Evolutionary conservation across 73 alveolate species (phyloP), one percentile per base, ranked within the genome.

Genomic region (Paramecium sonneborni): DNA sequence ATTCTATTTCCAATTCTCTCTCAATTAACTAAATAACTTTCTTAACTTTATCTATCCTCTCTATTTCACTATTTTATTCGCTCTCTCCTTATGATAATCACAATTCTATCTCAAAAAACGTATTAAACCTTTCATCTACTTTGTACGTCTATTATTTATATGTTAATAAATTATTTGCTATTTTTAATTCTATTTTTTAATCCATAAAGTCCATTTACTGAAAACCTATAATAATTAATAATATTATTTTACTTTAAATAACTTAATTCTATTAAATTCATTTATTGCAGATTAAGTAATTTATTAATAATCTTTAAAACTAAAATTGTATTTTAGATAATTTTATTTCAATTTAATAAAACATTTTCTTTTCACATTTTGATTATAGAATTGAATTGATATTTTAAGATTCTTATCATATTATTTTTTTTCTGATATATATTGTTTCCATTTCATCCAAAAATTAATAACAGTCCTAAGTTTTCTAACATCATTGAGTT

Each of bases 381-480:
- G 4, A 30, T 79, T 24, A 79, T n/a, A 24, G 41, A 43, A 46
- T 43, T 44, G 1, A 1, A 23, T 79, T 0, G 76, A 57, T 43
- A n/a, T 43, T 24, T 38, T 26, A 7, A 39, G 20, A 23, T 79
- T 41, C 15, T 24, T 79, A 14, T 44, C n/a, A 23, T 43, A 79
- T 28, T 79, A 9, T 41, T 79, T 43, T 11, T 79, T 41, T 0
- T 79, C 46, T 79, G 39, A 23, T 9, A 79, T 44, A n/a, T 18
- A 79, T 44, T 79, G 4, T 41, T 79, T 79, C 90, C 90, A 79
- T 3, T 21, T 43, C 74, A 43, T 79, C 90, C 90, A 79, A 44
- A 23, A 44, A 23, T 79, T n/a, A 79, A 79, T 79, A 18, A 39
- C 41, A 24, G 55, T 79, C 28, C 90, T 79, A 15, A 79, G 23